phyloP scores from a whole-genome alignment of 495 filamentous ascomycete species.

The Annulohypoxylon maeteangense region DNA sequence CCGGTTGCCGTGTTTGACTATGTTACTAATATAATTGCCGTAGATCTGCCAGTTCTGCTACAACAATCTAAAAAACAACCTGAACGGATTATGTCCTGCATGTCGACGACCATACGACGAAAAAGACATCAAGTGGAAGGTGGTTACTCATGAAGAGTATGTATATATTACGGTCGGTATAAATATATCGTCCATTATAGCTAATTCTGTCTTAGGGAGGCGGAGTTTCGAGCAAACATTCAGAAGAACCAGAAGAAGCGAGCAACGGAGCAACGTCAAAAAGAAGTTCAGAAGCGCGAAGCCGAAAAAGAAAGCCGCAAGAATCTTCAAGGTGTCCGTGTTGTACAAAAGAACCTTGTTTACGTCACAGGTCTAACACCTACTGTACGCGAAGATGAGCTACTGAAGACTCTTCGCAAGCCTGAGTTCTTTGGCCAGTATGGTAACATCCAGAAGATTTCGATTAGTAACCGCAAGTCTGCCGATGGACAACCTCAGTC shows the following conservation, averaged over 20 bases:
- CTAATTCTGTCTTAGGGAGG: conserved; percentile 56
- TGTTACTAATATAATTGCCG: conserved; percentile 26
- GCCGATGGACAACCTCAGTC: conserved; percentile 75
- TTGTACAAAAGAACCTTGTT: conserved; percentile 98
- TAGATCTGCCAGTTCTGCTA: conserved; percentile 99
- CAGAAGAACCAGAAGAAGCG: conserved; percentile 91
- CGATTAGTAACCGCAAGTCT: conserved; percentile 93
- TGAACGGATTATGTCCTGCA: conserved; percentile 95
- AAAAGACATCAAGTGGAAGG: conserved; percentile 94
- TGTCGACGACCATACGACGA: conserved; percentile 96
- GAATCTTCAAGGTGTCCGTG: conserved; percentile 91
- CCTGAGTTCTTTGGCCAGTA: conserved; percentile 97
- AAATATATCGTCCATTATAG: neutral
- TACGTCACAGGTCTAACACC: conserved; percentile 96
- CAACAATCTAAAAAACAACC: conserved; percentile 96
- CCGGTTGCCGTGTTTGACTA: conserved; percentile 1
- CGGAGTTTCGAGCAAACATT: conserved; percentile 83
- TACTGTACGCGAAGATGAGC: conserved; percentile 87
- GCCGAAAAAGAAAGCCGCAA: conserved; percentile 94
- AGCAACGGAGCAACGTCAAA: conserved; percentile 83
- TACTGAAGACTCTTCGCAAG: conserved; percentile 86
- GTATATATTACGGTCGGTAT: conserved; percentile 46
- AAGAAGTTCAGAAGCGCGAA: conserved; percentile 94
- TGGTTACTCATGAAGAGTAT: conserved; percentile 92
- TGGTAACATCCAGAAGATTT: conserved; percentile 97